These are phyloP conservation scores for Hansenula lynferdii DNA, from an alignment of 1,139 yeast genomes.

Conservation along the genomic window DNA sequence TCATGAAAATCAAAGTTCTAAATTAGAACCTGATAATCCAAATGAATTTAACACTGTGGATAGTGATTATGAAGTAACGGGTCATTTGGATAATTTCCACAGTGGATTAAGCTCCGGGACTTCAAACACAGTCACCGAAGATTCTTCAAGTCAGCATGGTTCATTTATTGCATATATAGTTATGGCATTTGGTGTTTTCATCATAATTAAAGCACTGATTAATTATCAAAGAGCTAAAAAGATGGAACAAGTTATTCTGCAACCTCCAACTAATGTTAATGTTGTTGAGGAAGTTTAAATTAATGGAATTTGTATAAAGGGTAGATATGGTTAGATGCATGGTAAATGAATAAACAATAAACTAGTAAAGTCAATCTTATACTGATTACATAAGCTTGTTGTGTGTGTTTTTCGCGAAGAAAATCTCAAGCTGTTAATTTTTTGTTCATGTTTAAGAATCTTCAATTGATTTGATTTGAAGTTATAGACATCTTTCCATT, in stretches of 20 bases:
- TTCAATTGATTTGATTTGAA: too few relatives aligned
- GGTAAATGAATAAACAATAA: too few relatives aligned
- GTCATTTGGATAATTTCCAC: constrained; percentile 43
- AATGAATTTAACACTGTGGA: constrained; percentile 44
- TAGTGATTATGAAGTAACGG: constrained; percentile 33
- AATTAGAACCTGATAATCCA: constrained; percentile 52
- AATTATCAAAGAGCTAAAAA: constrained; percentile 76
- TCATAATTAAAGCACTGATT: constrained; percentile 59
- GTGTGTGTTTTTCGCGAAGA: too few relatives aligned
- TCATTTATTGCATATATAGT: constrained; percentile 48
- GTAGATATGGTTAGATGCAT: too few relatives aligned
- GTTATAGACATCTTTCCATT: too few relatives aligned
- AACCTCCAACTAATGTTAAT: constrained; percentile 31
- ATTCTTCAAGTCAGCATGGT: constrained; percentile 28
- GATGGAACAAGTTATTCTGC: constrained; percentile 60
- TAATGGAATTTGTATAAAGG: not conserved
- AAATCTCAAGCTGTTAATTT: too few relatives aligned
- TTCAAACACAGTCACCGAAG: constrained; percentile 25
- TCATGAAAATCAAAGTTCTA: constrained; percentile 24
- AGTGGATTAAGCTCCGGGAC: constrained; percentile 34
- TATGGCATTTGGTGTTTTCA: constrained; percentile 63
- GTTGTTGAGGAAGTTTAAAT: constrained; percentile 14
- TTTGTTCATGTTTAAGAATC: too few relatives aligned
- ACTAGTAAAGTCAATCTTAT: too few relatives aligned
- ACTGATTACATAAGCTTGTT: too few relatives aligned